phyloP scores from a whole-genome alignment of 108 stramenopile species.

The Nitzschia inconspicua region DNA sequence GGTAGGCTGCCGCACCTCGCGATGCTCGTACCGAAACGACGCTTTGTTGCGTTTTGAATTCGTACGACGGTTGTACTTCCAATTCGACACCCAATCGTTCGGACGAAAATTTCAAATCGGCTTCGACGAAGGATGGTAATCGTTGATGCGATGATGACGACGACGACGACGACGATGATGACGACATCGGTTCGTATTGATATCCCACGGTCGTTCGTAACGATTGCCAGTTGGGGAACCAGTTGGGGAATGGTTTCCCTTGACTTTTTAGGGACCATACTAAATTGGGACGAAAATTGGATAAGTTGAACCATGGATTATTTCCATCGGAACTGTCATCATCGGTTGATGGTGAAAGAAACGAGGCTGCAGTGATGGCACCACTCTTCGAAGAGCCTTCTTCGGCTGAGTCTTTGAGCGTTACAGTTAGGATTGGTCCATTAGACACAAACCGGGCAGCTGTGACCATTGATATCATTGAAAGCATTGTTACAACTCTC shows the following conservation, averaged over 20 bases:
- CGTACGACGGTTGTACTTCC: constrained; percentile 27
- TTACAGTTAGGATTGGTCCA: constrained; percentile 35
- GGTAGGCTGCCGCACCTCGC: constrained; percentile 19
- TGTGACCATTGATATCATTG: neutral
- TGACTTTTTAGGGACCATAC: constrained; percentile 30
- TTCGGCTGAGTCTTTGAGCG: constrained; percentile 33
- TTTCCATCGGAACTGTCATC: neutral
- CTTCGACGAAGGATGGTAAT: constrained; percentile 25
- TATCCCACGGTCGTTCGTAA: constrained; percentile 28
- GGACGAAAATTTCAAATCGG: constrained; percentile 15
- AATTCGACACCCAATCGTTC: constrained; percentile 15
- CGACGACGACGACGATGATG: too few species aligned
- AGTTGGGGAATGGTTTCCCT: constrained; percentile 30
- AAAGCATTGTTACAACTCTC: too few species aligned
- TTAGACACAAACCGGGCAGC: constrained; percentile 19
- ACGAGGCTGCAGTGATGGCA: too few species aligned
- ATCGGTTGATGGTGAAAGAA: neutral
- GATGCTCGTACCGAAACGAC: constrained; percentile 13
- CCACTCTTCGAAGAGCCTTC: neutral
- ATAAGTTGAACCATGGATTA: constrained; percentile 25
- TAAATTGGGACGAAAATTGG: constrained; percentile 27
- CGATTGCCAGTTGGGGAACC: constrained; percentile 38
- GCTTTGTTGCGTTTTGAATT: constrained; percentile 11
- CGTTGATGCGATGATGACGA: neutral
- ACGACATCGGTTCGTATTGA: constrained; percentile 11